phyloP scores from a whole-genome alignment of 2,329 filamentous ascomycete species.

The Elsinoe arachidis region DNA sequence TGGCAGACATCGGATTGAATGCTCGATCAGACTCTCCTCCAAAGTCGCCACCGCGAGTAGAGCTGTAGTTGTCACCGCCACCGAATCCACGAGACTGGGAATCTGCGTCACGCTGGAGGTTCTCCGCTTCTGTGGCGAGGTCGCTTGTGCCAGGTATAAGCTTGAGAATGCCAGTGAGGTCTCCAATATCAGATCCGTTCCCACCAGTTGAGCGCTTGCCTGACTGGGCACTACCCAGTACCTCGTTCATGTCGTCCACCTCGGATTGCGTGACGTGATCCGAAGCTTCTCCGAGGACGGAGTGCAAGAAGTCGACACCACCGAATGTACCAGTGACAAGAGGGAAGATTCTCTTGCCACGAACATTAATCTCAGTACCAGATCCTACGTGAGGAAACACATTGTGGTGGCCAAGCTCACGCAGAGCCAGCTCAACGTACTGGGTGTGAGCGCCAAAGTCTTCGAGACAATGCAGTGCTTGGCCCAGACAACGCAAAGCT shows the following conservation, averaged over 20 bases:
- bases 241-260: constrained; percentile 65
- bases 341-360: constrained; percentile 68
- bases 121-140: constrained; percentile 39
- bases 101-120: constrained; percentile 40
- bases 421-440: constrained; percentile 78
- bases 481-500: constrained; percentile 76
- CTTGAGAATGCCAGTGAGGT: constrained; percentile 61
- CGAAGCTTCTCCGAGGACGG: constrained; percentile 67
- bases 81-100: constrained; percentile 41
- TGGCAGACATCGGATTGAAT: constrained; percentile 10
- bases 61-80: constrained; percentile 29
- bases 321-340: constrained; percentile 88
- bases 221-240: constrained; percentile 13
- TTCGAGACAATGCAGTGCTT: constrained; percentile 81
- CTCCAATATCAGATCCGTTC: constrained; percentile 26
- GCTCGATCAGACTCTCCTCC: constrained; percentile 18
- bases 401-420: constrained; percentile 71
- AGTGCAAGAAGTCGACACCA: constrained; percentile 88
- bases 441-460: constrained; percentile 93
- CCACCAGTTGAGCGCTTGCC: constrained; percentile 23
- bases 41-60: constrained; percentile 26
- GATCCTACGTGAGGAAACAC: constrained; percentile 83
- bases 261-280: constrained; percentile 91
- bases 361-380: constrained; percentile 59
- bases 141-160: constrained; percentile 58